phyloP scores from a whole-genome alignment of 1,284 basidiomycete species.

The Puccinia horiana region DNA sequence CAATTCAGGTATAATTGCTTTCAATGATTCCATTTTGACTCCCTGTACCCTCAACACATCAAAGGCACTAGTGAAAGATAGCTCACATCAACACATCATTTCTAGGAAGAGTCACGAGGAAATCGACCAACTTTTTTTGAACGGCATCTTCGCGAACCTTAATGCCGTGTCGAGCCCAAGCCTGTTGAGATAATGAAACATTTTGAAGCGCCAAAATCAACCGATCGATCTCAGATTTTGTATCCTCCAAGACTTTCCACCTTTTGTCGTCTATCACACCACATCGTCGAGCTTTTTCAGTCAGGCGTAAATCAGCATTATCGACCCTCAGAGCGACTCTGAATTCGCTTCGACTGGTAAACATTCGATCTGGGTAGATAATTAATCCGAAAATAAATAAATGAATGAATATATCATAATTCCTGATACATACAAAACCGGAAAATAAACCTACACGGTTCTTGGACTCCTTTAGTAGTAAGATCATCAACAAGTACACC shows the following conservation, averaged over 20 bases:
- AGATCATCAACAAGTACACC: constrained; percentile 90
- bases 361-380: constrained; percentile 74
- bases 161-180: constrained; percentile 57
- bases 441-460: constrained; percentile 65
- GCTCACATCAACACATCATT: not conserved
- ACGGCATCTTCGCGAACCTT: constrained; percentile 56
- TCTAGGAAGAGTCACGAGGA: not conserved
- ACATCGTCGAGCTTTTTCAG: constrained; percentile 67
- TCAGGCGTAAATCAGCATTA: constrained; percentile 80
- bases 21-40: constrained; percentile 63
- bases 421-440: not conserved
- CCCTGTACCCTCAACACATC: constrained; percentile 72
- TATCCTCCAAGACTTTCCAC: constrained; percentile 65
- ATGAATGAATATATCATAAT: not conserved
- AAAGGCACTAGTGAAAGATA: constrained; percentile 65
- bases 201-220: constrained; percentile 64
- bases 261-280: constrained; percentile 69
- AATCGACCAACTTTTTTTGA: constrained; percentile 53
- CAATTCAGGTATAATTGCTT: constrained; percentile 66
- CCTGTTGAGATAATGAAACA: constrained; percentile 55
- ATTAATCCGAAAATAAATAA: not conserved
- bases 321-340: constrained; percentile 81
- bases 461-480: constrained; percentile 80
- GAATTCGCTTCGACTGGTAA: constrained; percentile 85
- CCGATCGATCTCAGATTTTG: constrained; percentile 64